These are phyloP conservation scores for Phellinidium pouzarii DNA, from an alignment of 1,284 basidiomycete genomes.

Conservation along the genomic window DNA sequence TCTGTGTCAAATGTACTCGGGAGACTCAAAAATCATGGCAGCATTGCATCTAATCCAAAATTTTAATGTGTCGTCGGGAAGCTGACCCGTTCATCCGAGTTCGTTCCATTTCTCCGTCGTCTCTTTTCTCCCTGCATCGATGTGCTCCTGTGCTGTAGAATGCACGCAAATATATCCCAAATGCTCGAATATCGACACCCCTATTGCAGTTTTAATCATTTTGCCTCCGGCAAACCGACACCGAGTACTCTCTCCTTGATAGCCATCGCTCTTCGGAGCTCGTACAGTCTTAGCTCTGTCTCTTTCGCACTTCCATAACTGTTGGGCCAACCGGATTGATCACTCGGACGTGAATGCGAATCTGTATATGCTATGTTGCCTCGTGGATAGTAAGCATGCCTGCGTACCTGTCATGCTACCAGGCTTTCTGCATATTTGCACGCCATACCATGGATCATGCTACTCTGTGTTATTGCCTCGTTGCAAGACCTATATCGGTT, in stretches of 20 bases:
- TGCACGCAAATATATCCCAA: not conserved
- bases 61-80: not conserved
- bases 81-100: not conserved
- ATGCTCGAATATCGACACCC: not conserved
- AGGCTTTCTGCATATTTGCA: no score
- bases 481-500: no score
- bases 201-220: not conserved
- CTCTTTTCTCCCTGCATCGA: not conserved
- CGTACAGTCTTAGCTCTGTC: not conserved
- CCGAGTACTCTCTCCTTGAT: not conserved
- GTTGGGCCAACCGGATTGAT: not conserved
- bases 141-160: not conserved
- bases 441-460: no score
- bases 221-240: not conserved
- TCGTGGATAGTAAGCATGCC: no score
- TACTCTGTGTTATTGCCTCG: no score
- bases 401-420: no score
- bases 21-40: not conserved
- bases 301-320: not conserved
- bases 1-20: not conserved
- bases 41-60: not conserved
- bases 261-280: not conserved
- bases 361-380: not conserved
- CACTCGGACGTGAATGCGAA: not conserved
- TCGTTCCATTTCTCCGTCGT: not conserved